Evolutionary conservation across 371 early-diverging fungal species (phyloP).

Genomic region (Antonospora locustae): DNA sequence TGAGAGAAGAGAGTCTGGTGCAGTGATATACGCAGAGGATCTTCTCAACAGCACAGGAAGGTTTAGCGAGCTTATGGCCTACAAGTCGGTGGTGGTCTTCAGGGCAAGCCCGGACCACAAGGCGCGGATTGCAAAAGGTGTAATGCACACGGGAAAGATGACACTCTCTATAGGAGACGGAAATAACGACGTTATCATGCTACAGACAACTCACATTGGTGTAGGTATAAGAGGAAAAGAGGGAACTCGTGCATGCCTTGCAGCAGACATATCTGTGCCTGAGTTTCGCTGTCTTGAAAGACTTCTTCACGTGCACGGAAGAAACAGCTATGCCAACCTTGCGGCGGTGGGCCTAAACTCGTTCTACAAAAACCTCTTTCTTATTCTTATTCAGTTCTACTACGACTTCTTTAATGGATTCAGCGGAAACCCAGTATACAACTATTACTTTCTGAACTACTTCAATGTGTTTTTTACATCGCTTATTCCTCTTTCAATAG

Average conservation of each 20-base stretch:
- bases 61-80: constrained; percentile 8
- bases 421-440: constrained; percentile 51
- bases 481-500: constrained; percentile 49
- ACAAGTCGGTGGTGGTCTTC: constrained; percentile 39
- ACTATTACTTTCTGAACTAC: constrained; percentile 51
- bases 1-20: neutral
- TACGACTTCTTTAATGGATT: constrained; percentile 51
- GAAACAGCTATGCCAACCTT: no score
- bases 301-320: constrained; percentile 49
- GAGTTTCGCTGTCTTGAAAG: constrained; percentile 41
- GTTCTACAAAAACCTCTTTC: constrained; percentile 53
- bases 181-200: constrained; percentile 75
- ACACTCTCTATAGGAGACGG: constrained; percentile 83
- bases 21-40: constrained; percentile 13
- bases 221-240: constrained; percentile 76
- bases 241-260: constrained; percentile 52
- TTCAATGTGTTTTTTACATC: constrained; percentile 54
- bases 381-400: constrained; percentile 51
- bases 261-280: constrained; percentile 52
- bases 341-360: no score
- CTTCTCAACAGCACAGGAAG: constrained; percentile 53
- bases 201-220: constrained; percentile 82
- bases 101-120: constrained; percentile 51
- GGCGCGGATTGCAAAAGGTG: constrained; percentile 33
- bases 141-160: constrained; percentile 28